A percentile compares a stretch with the other conserved stretches of the same genome.
Evolutionary conservation across 2,329 filamentous ascomycete species (phyloP).

Genomic region (Arthrobotrys sphaeroides): DNA sequence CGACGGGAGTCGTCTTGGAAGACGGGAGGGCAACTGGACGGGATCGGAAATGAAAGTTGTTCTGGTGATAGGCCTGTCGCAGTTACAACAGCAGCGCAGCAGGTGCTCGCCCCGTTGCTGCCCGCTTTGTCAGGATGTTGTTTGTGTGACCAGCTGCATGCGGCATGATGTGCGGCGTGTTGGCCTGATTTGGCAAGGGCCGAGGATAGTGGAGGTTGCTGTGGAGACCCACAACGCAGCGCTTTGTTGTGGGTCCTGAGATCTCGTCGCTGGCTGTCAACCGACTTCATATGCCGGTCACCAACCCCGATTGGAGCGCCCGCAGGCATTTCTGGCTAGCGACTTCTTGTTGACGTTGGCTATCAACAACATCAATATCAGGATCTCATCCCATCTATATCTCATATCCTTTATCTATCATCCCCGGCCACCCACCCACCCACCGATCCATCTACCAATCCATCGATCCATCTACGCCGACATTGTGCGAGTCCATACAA

Average conservation of each 20-base stretch:
- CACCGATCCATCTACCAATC: background rate
- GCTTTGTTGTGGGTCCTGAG: conserved; percentile 37
- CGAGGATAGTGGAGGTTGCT: conserved; percentile 46
- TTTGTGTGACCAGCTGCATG: conserved; percentile 17
- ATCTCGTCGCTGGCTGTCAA: background rate
- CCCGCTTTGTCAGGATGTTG: background rate
- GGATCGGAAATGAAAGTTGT: conserved; percentile 21
- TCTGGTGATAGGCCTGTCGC: background rate
- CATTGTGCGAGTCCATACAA: no score
- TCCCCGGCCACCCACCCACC: background rate
- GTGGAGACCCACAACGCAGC: conserved; percentile 46
- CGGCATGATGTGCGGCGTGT: conserved; percentile 25
- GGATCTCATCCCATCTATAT: conserved; percentile 12
- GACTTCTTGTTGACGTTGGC: background rate
- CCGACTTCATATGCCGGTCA: conserved; percentile 30
- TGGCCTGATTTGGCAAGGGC: background rate
- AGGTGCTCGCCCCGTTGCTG: background rate
- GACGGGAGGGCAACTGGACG: conserved; percentile 3
- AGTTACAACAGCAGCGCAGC: background rate
- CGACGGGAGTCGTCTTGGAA: no score
- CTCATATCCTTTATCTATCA: conserved; percentile 8
- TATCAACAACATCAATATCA: conserved; percentile 13
- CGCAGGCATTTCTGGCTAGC: conserved; percentile 13
- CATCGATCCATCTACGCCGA: background rate
- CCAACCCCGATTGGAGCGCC: conserved; percentile 4